phyloP scores from a whole-genome alignment of 805 yeast species.

The Ogataea minuta region DNA sequence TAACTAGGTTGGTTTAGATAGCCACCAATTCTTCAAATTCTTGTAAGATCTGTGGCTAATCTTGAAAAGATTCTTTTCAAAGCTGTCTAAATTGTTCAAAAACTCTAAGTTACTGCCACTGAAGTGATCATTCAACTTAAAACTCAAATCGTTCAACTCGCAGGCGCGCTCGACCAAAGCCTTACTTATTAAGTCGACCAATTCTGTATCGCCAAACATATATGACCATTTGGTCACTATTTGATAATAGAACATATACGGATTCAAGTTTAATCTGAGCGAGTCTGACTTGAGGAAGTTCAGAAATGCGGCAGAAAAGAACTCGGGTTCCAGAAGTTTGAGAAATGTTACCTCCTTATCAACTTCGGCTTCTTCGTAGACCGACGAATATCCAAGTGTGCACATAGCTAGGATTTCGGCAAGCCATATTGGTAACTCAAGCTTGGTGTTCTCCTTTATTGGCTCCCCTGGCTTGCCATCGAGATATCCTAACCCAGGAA shows the following conservation, averaged over 20 bases:
- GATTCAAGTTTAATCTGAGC: constrained; percentile 24
- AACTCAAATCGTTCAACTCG: constrained; percentile 66
- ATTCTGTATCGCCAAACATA: constrained; percentile 63
- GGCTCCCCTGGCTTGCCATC: constrained; percentile 73
- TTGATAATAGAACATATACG: constrained; percentile 48
- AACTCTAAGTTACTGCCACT: constrained; percentile 41
- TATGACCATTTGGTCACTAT: constrained; percentile 76
- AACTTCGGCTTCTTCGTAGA: constrained; percentile 34
- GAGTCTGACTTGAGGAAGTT: constrained; percentile 77
- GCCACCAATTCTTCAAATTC: constrained; percentile 30
- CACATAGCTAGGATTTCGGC: constrained; percentile 71
- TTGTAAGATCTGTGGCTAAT: constrained; percentile 43
- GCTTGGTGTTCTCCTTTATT: constrained; percentile 54
- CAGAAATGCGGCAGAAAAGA: constrained; percentile 59
- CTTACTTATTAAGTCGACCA: constrained; percentile 44
- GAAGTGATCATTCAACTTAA: constrained; percentile 37
- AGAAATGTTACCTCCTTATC: constrained; percentile 50
- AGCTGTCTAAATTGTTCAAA: constrained; percentile 68
- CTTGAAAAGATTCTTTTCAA: constrained; percentile 62
- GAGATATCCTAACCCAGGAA: constrained; percentile 85
- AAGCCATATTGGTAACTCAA: constrained; percentile 87
- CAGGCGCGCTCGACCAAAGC: constrained; percentile 66
- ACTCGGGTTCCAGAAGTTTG: constrained; percentile 68
- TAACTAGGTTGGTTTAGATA: constrained; percentile 2
- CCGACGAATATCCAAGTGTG: constrained; percentile 28